Percentiles rank a stretch among this genome's conserved stretches.
phyloP scores from a whole-genome alignment of 2,329 filamentous ascomycete species.

The Clonostachys solani region DNA sequence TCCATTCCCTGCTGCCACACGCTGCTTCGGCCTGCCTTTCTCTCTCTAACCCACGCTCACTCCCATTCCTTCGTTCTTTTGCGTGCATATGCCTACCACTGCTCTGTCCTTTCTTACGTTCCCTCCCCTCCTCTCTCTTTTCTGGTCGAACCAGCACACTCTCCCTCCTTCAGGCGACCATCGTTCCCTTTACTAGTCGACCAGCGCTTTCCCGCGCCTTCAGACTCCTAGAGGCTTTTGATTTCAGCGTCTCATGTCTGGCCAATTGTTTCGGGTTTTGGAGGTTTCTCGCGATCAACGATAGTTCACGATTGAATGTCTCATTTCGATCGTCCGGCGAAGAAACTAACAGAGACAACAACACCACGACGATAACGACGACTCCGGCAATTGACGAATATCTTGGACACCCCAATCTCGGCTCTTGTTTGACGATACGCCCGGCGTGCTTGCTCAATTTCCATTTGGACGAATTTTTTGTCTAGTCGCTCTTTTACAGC shows the following conservation, averaged over 20 bases:
- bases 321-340: too few species aligned
- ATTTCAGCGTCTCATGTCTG: slow-evolving; percentile 1
- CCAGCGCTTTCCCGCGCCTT: slow-evolving; percentile 3
- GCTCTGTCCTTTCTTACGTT: slow-evolving; percentile 1
- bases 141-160: too few species aligned
- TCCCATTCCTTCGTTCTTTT: background rate
- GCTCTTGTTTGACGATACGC: background rate
- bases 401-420: background rate
- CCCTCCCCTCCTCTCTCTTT: background rate
- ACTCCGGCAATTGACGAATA: background rate
- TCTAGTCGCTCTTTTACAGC: slow-evolving; percentile 40
- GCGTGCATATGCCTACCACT: background rate
- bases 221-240: background rate
- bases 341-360: too few species aligned
- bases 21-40: background rate
- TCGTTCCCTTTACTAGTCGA: slow-evolving; percentile 9
- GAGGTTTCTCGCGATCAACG: slow-evolving; percentile 1
- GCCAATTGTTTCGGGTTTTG: background rate
- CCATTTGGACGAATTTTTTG: slow-evolving; percentile 34
- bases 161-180: slow-evolving; percentile 5
- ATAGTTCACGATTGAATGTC: slow-evolving; percentile 1
- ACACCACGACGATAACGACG: background rate
- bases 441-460: slow-evolving; percentile 4
- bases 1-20: background rate
- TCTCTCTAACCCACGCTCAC: background rate